Evolutionary conservation across 805 yeast species (phyloP), one percentile per base, ranked within the genome.

Genomic region (Starmera dryadoides): DNA sequence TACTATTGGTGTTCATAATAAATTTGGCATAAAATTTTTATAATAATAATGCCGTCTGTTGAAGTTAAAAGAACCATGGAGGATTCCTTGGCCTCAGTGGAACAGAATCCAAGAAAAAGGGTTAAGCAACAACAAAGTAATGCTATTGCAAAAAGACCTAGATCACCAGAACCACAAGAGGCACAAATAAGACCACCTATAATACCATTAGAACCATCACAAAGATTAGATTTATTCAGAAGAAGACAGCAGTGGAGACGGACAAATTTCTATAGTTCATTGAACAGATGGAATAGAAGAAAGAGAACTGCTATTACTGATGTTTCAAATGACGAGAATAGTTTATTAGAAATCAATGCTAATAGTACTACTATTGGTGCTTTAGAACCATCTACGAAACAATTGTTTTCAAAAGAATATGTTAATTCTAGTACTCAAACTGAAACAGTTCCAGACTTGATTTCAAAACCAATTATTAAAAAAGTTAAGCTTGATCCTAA

Each of bases 181-280:
- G 16, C 11, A 16, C 30, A 12, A 4, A 32, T 20, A 6, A 73
- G 62, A 60, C 77, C 38, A 4, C 56, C 57, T 8, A 43, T 53
- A 34, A 49, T 55, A 41, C 52, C 49, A 3, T 34, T 55, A 2
- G 41, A 47, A 20, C 58, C 59, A 6, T 35, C 45, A 2, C 57
- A 55, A 33, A 38, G 59, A 20, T 48, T 55, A n/a, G 50, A 43
- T 19, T 41, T 55, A 19, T 33, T 50, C 23, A 50, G 47, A 26
- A 52, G 51, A 47, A 50, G 48, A 36, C 57, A 50, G 34, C 45
- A 34, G 34, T 55, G 59, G 59, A 51, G 58, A 40, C 47, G 46
- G 34, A 48, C 58, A 6, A 40, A 43, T 4, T 32, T 52, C 1
- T 55, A 55, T 37, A 46, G 25, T 14, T 32, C 34, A 4, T 15